Conservation (phyloP, 768 basidiomycete genomes). For the Pholiota microspora region DNA sequence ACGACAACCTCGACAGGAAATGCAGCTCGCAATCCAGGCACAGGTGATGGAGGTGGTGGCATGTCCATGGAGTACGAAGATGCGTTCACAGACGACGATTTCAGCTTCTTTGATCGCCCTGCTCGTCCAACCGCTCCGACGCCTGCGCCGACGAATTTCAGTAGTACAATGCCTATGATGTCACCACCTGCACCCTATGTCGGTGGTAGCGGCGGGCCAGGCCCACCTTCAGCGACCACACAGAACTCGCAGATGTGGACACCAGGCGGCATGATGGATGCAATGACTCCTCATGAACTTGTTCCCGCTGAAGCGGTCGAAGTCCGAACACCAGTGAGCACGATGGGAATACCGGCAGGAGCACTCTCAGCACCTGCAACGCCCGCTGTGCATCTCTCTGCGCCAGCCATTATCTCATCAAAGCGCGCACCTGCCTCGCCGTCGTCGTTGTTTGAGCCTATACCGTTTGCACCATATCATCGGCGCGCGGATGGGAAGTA, state of each 20-base stretch:
- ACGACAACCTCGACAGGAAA: constrained; percentile 26
- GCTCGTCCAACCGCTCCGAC: constrained; percentile 4
- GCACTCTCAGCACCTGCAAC: constrained; percentile 43
- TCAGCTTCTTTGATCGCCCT: constrained; percentile 80
- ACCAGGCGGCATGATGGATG: constrained; percentile 25
- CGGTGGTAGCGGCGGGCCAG: not conserved
- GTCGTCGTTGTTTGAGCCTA: constrained; percentile 58
- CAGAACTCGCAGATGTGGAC: constrained; percentile 21
- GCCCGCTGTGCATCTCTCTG: constrained; percentile 38
- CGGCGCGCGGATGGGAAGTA: constrained; percentile 73
- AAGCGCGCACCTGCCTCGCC: constrained; percentile 10
- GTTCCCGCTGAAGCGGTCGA: not conserved
- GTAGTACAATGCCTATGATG: not conserved
- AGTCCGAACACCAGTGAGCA: not conserved
- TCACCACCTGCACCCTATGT: too few species aligned
- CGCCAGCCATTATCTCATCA: constrained; percentile 19
- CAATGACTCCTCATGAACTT: constrained; percentile 25
- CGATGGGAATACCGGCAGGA: not conserved
- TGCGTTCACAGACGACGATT: constrained; percentile 84
- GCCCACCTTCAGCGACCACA: not conserved
- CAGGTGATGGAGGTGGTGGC: constrained; percentile 29
- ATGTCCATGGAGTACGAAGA: constrained; percentile 50
- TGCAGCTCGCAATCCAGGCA: constrained; percentile 10
- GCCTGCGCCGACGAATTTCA: constrained; percentile 1
- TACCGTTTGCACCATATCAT: constrained; percentile 69